These are phyloP conservation scores for Helotiales sp. DNA, from an alignment of 2,329 filamentous ascomycete species.

Conservation along the genomic window DNA sequence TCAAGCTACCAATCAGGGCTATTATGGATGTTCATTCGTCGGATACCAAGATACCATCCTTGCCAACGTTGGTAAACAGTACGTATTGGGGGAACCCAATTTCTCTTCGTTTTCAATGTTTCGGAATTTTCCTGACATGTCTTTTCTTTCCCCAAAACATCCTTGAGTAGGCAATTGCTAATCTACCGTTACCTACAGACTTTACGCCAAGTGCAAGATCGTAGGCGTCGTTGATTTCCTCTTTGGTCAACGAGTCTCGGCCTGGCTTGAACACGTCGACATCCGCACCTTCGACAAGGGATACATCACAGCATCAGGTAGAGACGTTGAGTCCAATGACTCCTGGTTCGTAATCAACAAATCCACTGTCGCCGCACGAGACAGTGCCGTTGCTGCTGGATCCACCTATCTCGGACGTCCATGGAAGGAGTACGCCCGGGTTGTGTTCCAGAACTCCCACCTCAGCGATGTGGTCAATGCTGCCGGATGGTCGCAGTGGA, in stretches of 20 bases:
- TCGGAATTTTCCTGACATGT: no score
- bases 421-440: constrained; percentile 54
- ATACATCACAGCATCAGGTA: constrained; percentile 53
- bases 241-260: constrained; percentile 56
- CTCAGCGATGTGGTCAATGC: constrained; percentile 55
- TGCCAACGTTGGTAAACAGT: constrained; percentile 55
- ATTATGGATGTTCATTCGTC: constrained; percentile 59
- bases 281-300: constrained; percentile 53
- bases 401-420: constrained; percentile 58
- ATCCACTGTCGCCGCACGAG: constrained; percentile 51
- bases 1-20: constrained; percentile 56
- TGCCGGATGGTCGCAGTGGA: constrained; percentile 58
- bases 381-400: constrained; percentile 46
- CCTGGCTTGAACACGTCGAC: constrained; percentile 54
- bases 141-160: no score
- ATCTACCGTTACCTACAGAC: no score
- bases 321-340: constrained; percentile 43
- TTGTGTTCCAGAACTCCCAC: constrained; percentile 55
- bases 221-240: constrained; percentile 64
- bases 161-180: no score
- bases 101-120: no score
- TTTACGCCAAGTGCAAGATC: constrained; percentile 62
- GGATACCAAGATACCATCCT: constrained; percentile 63
- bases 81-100: no score
- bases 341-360: constrained; percentile 62